A percentile compares a stretch with the other conserved stretches of the same genome.
Conservation (phyloP, 306 rosid species). For the Herpetospermum pedunculosum region DNA sequence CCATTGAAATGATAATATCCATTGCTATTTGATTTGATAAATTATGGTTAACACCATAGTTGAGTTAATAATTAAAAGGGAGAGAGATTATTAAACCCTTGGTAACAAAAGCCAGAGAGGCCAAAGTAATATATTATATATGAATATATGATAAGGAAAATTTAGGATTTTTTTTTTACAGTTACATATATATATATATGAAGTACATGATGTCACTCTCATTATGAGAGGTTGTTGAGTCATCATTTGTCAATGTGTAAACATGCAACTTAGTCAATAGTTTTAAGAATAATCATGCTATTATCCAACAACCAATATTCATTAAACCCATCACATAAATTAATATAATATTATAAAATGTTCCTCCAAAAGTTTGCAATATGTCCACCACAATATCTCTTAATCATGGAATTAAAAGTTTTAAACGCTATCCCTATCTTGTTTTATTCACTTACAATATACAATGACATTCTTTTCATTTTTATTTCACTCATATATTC, state of each 20-base stretch:
- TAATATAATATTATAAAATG: background rate
- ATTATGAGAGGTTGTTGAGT: background rate
- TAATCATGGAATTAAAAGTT: background rate
- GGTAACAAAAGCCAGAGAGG: no score
- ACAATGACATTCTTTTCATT: no score
- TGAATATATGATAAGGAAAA: no score
- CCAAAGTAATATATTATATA: no score
- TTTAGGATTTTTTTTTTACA: no score
- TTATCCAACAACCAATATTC: constrained; percentile 1
- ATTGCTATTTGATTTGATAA: background rate
- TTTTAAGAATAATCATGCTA: background rate
- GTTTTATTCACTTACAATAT: background rate
- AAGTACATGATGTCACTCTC: background rate
- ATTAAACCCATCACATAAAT: constrained; percentile 4
- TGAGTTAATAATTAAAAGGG: no score
- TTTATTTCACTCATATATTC: no score
- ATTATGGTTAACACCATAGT: no score
- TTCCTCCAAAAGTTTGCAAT: background rate
- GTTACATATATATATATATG: background rate
- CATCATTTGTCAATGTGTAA: background rate
- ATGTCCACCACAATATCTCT: background rate
- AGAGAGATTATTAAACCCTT: no score
- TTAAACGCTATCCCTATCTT: background rate
- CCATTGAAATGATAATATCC: no score
- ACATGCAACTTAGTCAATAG: background rate